Base-by-base conservation (phyloP, 768 basidiomycete genomes). In the Strobilomyces confusus region DNA sequence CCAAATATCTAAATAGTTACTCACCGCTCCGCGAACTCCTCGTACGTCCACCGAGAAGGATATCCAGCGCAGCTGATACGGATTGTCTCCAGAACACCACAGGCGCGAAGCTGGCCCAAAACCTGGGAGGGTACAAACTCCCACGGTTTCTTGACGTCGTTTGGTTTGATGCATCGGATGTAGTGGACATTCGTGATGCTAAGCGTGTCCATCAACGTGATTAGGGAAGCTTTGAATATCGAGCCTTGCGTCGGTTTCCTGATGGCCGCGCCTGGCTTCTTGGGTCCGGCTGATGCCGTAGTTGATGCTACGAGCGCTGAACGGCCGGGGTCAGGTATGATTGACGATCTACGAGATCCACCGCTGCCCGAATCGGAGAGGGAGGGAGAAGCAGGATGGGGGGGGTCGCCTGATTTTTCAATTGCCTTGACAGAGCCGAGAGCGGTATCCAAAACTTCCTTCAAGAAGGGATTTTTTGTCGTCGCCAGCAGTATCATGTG, bases 121-220 rank as follows among this genome's bases (percentile, higher is more conserved):
- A 99, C 97, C 68, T 98, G 94, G 62, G 95, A 92, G 30, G 95
- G 92, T 26, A 88, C 84, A 65, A 98, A 95, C 67, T 94, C 92
- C 97, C 97, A 99, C 34, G 97, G 93, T 49, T 80, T 84, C 75
- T 99, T 99, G 58, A 81, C 80, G 65, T 99, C 97, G 68, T 99
- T 99, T 3, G 97, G 97, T 70, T 99, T 99, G 77, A 99, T 98
- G 70, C 97, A 99, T 44, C 97, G 85, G 65, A 99, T 99, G 67
- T 99, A 99, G 67, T 99, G 97, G 1, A 98, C 97, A 63, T 99
- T 98, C 13, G 97, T 99, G 54, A 91, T 87, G 63, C 91, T 88
- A 59, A 99, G 86, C 0, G 97, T 99, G 34, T 97, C 94, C 95
- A 99, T 99, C 41, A 99, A 76, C 44, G 83, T 87, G 67, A 90